Base-by-base conservation (phyloP, 192 early-diverging fungal genomes). In the Backusella sp. region DNA sequence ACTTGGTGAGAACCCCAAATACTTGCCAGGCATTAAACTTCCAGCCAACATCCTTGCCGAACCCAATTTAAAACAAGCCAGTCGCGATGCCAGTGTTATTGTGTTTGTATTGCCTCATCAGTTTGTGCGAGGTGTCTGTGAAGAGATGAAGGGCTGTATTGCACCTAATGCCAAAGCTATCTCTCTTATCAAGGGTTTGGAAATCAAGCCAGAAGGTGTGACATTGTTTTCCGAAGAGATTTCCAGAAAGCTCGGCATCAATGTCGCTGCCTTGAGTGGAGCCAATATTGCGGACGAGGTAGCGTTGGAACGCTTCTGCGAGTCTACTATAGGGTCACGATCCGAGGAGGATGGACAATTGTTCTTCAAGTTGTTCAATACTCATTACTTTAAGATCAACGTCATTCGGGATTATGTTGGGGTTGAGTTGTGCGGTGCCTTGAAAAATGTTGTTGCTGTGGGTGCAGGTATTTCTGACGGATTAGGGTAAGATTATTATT, bases 271-370 rank as follows among this genome's bases (percentile, higher is more conserved):
- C 30, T 83, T 99, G 56, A 95, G 92, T 85, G 97, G 97, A 68
- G 97, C 97, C 67, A 99, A 99, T 83, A 97, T 99, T 84, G 97
- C 97, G 37, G 90, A 91, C 74, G 97, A 97, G 78, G 93, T 99
- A 42, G 96, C 96, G 0, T 85, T 89, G 76, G 95, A 98, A 66
- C 87, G 95, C 73, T 98, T 97, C 84, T 97, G 94, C 80, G 97
- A 99, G 79, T 91, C 96, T 1, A 99, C 97, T 0, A 93, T 99
- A 70, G 97, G 95, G n/a, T 96, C 88, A 78, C 73, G 78, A 36
- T 86, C 88, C 8, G 79, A 73, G 19, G 83, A 84, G 65, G 93
- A 96, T 78, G 97, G 92, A 23, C 85, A 92, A 36, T 75, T 94
- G 36, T 97, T 96, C 82, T 82, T 89, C 62, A 88, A 91, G 73